Evolutionary conservation across 2,329 filamentous ascomycete species (phyloP), one percentile per base, ranked within the genome.

Genomic region (Lomentospora prolificans): DNA sequence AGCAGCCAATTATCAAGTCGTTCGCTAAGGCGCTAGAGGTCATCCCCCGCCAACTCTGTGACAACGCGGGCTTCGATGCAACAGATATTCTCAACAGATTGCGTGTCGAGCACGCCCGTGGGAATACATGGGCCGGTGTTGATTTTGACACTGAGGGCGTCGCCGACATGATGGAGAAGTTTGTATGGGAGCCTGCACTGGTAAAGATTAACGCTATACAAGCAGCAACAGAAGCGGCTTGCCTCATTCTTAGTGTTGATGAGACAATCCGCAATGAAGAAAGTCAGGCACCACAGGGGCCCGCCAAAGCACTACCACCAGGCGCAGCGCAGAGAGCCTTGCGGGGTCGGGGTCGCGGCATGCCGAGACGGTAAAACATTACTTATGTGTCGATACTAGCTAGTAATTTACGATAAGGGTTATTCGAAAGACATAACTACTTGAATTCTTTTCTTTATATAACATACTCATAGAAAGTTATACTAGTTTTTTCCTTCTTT

Each of bases 261-360:
- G 94, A 99, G 82, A 99, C 94, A 31, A 97, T 99, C 73, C 90
- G 85, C 73, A 99, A 99, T 73, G 90, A 99, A 76, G 91, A 97
- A 76, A 95, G 89, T 65, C 81, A 85, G 64, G 78, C 84, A 70
- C 87, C 91, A 24, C 89, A 95, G 71, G 90, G 84, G 7, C 92
- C 92, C 0, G 80, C 83, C 56, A 79, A 87, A 70, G 80, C 83
- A 19, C 75, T 91, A 62, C 88, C 87, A 3, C 85, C 86, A 1
- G 88, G 87, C 62, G 91, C 92, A 22, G 91, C 92, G 9, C 92
- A 97, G 76, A 80, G 92, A 66, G 92, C 90, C 44, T 73, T 97
- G 62, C 81, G 91, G 60, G 89, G 87, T 58, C 78, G 90, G 63
- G 90, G 91, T 60, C 84, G 90, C 57, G 90, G 90, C 33, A 94